Conservation (phyloP, 192 early-diverging fungal genomes). For the Coemansia sp. region DNA sequence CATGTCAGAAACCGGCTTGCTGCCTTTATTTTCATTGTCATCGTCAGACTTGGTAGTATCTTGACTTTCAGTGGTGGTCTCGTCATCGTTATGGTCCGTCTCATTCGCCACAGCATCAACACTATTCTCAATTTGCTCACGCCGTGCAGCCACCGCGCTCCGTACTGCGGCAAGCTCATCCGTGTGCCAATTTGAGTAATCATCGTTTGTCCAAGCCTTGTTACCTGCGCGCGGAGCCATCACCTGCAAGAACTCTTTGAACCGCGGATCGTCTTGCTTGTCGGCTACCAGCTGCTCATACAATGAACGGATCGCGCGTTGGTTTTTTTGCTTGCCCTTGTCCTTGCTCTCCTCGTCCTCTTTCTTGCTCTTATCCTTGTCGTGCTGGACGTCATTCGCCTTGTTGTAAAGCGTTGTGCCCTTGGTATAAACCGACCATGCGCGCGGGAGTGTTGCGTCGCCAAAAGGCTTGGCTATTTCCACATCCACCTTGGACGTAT, state of each 20-base stretch:
- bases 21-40: slow-evolving; percentile 36
- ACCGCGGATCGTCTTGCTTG: slow-evolving; percentile 76
- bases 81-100: slow-evolving; percentile 31
- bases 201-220: slow-evolving; percentile 58
- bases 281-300: slow-evolving; percentile 51
- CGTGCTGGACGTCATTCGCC: slow-evolving; percentile 21
- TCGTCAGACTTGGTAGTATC: slow-evolving; percentile 16
- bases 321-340: slow-evolving; percentile 48
- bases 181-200: slow-evolving; percentile 55
- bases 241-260: slow-evolving; percentile 88
- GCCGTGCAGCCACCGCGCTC: slow-evolving; percentile 40
- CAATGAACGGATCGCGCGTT: slow-evolving; percentile 37
- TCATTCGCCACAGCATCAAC: slow-evolving; percentile 49
- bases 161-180: slow-evolving; percentile 42
- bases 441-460: slow-evolving; percentile 79
- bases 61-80: slow-evolving; percentile 8
- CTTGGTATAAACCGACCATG: slow-evolving; percentile 89
- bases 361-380: slow-evolving; percentile 20
- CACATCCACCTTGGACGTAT: slow-evolving; percentile 87
- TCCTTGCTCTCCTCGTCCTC: slow-evolving; percentile 13
- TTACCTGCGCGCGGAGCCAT: slow-evolving; percentile 80
- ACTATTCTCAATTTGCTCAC: slow-evolving; percentile 42
- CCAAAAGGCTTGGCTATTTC: slow-evolving; percentile 86
- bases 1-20: slow-evolving; percentile 59
- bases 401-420: slow-evolving; percentile 79